These are phyloP conservation scores for Phytophthora pluvialis DNA, from an alignment of 352 stramenopile species.

Conservation along the genomic window DNA sequence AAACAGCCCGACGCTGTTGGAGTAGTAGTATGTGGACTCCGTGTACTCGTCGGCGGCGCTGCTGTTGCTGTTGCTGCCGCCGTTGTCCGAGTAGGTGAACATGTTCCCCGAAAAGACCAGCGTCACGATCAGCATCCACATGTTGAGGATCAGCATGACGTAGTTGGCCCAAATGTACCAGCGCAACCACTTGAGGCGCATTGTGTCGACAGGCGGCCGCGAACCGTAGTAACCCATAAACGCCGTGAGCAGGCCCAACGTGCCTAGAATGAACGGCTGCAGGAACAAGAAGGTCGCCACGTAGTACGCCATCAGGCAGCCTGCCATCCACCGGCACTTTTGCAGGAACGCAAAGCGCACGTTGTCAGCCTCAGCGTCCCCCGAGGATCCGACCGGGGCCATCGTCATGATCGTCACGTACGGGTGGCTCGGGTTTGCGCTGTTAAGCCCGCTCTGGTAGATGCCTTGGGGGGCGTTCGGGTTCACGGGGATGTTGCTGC, in stretches of 20 bases:
- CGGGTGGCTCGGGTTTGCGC: slow-evolving; percentile 29
- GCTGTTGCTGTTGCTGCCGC: slow-evolving; percentile 17
- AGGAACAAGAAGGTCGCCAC: slow-evolving; percentile 72
- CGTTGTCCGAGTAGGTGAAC: slow-evolving; percentile 24
- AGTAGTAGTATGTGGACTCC: slow-evolving; percentile 44
- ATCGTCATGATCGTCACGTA: slow-evolving; percentile 47
- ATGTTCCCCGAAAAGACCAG: slow-evolving; percentile 43
- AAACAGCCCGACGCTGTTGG: slow-evolving; percentile 49
- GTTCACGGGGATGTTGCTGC: slow-evolving; percentile 54
- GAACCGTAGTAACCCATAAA: slow-evolving; percentile 73
- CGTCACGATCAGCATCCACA: slow-evolving; percentile 64
- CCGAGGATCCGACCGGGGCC: slow-evolving; percentile 27
- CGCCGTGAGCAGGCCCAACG: slow-evolving; percentile 60
- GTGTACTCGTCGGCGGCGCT: slow-evolving; percentile 29
- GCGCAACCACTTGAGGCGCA: slow-evolving; percentile 74
- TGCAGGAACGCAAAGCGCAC: slow-evolving; percentile 66
- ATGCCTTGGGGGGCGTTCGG: slow-evolving; percentile 25
- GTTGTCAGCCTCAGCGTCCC: slow-evolving; percentile 40
- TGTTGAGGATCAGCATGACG: slow-evolving; percentile 67
- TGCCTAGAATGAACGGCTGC: slow-evolving; percentile 73
- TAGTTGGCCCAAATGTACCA: slow-evolving; percentile 79
- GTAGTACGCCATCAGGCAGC: slow-evolving; percentile 76
- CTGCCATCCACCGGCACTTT: slow-evolving; percentile 64
- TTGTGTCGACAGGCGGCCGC: slow-evolving; percentile 59
- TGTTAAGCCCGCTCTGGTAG: slow-evolving; percentile 19